phyloP scores from a whole-genome alignment of 139 green algal genomes.

The Chlamydomonas asymmetrica region DNA sequence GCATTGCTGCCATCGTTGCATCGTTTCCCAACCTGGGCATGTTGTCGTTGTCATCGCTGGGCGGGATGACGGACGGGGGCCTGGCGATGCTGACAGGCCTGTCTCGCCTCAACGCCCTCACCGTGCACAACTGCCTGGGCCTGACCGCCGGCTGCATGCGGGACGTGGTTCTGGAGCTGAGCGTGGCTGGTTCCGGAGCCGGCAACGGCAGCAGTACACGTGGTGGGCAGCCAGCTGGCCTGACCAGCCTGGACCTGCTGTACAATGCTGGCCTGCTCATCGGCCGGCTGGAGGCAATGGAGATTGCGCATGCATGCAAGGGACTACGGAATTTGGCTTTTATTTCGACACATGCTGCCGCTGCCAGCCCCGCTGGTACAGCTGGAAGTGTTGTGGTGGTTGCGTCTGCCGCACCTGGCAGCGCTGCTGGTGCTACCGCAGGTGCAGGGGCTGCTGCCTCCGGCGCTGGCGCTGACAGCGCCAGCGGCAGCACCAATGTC shows the following conservation, averaged over 20 bases:
- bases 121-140: no score
- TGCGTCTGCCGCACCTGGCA: no score
- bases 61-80: conserved; percentile 17
- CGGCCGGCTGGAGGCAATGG: not conserved
- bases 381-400: not conserved
- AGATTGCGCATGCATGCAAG: not conserved
- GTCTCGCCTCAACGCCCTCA: no score
- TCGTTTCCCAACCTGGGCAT: not conserved
- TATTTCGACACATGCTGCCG: no score
- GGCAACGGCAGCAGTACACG: conserved; percentile 31
- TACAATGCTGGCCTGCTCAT: not conserved
- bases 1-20: not conserved
- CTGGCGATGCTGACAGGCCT: conserved; percentile 15
- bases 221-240: not conserved
- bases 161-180: not conserved
- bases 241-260: conserved; percentile 1
- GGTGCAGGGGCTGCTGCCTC: no score
- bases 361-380: not conserved
- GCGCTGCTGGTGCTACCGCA: no score
- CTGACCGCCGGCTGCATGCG: not conserved
- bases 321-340: no score
- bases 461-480: no score
- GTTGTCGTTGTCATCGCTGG: conserved; percentile 13
- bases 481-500: no score
- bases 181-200: not conserved